Percentiles rank a stretch among this genome's conserved stretches.
phyloP scores from a whole-genome alignment of 768 basidiomycete species.

The Tricholoma terreum region DNA sequence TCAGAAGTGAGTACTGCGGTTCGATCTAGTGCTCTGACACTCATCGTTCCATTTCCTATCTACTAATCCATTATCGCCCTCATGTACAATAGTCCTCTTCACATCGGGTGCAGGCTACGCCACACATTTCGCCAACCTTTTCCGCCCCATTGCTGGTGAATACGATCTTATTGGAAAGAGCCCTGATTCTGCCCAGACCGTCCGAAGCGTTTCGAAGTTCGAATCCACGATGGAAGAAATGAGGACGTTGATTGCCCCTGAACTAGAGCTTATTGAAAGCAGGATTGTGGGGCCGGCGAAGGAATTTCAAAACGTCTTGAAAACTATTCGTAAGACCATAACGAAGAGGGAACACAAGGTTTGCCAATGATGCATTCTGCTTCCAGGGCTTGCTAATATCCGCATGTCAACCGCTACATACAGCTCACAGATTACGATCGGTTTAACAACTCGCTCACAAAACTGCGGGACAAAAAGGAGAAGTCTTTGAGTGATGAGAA shows the following conservation, averaged over 20 bases:
- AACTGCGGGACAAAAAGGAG: conserved; percentile 97
- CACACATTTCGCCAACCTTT: conserved; percentile 58
- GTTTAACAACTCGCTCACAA: conserved; percentile 92
- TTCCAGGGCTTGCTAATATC: not conserved
- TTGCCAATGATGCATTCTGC: conserved; percentile 10
- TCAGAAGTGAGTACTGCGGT: conserved; percentile 51
- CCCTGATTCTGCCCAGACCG: conserved; percentile 73
- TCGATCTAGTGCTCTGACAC: not conserved
- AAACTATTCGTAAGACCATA: conserved; percentile 88
- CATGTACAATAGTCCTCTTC: conserved; percentile 52
- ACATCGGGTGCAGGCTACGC: conserved; percentile 61
- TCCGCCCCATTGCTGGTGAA: conserved; percentile 70
- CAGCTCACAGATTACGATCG: conserved; percentile 93
- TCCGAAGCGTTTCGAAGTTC: conserved; percentile 74
- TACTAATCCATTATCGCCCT: not conserved
- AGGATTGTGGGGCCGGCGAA: conserved; percentile 83
- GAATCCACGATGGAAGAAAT: conserved; percentile 80
- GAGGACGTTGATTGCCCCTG: conserved; percentile 72
- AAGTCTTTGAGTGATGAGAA: conserved; percentile 96
- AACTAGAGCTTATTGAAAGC: conserved; percentile 91
- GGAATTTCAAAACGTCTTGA: conserved; percentile 84
- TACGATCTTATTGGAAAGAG: conserved; percentile 76
- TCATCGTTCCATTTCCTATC: conserved; percentile 2
- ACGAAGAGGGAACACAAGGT: conserved; percentile 98
- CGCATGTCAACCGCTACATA: conserved; percentile 21